Evolutionary conservation across 257 asterid species (phyloP), one percentile per base, ranked within the genome.

Genomic region (Capsicum baccatum): DNA sequence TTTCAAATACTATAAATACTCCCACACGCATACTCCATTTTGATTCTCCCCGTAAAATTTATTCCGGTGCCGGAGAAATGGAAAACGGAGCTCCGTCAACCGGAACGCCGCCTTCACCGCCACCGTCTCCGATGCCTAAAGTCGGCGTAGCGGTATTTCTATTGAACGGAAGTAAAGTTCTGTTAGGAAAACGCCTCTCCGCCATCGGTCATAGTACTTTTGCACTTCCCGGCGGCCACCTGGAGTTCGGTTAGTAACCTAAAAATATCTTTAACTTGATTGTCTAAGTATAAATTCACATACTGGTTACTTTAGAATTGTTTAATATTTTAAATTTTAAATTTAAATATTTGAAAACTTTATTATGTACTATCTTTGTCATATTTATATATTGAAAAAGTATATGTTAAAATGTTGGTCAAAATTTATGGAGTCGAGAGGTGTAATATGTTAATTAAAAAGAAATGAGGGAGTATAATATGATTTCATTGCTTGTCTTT

Each of bases 171-270:
- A 87, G 86, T 44, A 85, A 88, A 81, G 91, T 91, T 81, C 81
- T 93, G 78, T 79, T 93, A 16, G 97, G 96, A 37, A 92, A 94
- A 80, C 93, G 97, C 87, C 94, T 79, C 71, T 83, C 94, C 35
- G n/a, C 94, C 83, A 9, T 93, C 42, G 94, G 97, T 82, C 56
- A 66, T 33, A 92, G 91, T 79, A 92, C 94, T 48, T 92, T 87
- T 71, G 93, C 92, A 63, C 91, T 92, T 82, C 94, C 94, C 47
- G 94, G 97, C 67, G 97, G 97, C 76, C 95, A 94, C 87, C 93
- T 94, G 44, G 97, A 94, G 73, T 92, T 94, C 86, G 96, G 97
- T 93, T 44, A 83, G 87, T 57, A 50, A 50, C 3, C 16, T 33
- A 6, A 10, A 17, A 71, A 2, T 73, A 5, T 4, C 4, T 44